Conservation (phyloP, 306 rosid species). For the Cucurbita ficifolia region DNA sequence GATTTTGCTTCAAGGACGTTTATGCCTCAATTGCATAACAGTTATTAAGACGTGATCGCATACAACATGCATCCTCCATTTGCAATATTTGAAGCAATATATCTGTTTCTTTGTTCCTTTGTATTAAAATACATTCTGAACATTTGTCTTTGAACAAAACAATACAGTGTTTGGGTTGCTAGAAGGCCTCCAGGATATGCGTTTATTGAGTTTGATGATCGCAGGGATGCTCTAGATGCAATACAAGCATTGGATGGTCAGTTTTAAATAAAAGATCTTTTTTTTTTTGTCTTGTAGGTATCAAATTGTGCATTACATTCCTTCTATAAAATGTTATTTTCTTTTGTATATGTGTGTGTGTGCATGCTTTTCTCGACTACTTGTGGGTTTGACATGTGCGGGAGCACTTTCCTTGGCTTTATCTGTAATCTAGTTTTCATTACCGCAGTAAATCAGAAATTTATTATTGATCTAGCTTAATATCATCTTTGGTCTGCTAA, state of each 20-base stretch:
- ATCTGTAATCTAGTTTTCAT: not conserved
- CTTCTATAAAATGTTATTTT: not conserved
- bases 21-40: not conserved
- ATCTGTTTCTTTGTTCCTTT: not conserved
- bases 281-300: not conserved
- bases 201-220: slow-evolving; percentile 82
- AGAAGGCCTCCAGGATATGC: slow-evolving; percentile 96
- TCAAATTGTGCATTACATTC: not conserved
- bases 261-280: slow-evolving; percentile 5
- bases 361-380: not conserved
- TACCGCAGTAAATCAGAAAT: not conserved
- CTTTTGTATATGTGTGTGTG: not conserved
- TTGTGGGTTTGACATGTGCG: not conserved
- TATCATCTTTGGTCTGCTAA: not conserved
- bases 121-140: not conserved
- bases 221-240: slow-evolving; percentile 93
- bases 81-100: not conserved
- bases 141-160: not conserved
- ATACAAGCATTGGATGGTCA: slow-evolving; percentile 77
- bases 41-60: not conserved
- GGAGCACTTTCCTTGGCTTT: not conserved
- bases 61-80: not conserved
- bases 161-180: slow-evolving; percentile 87
- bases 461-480: not conserved
- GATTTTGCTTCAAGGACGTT: not conserved